These are phyloP conservation scores for Cryphonectria carpinicola DNA, from an alignment of 2,329 filamentous ascomycete species.

Conservation along the genomic window DNA sequence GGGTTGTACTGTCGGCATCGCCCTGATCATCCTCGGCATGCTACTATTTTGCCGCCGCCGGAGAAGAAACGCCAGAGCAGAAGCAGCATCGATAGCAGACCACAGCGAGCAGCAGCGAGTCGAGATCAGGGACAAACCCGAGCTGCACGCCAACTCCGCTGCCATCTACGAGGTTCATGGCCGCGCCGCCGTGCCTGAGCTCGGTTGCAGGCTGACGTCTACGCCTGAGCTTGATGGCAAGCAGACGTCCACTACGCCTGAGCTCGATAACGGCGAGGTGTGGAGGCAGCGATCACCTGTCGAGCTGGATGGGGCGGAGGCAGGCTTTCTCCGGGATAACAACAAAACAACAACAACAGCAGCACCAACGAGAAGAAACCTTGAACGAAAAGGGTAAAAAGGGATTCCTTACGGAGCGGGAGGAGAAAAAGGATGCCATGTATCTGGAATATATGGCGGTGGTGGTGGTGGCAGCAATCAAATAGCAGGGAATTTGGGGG, in stretches of 20 bases:
- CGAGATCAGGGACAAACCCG: not conserved
- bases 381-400: no score
- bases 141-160: not conserved
- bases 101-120: not conserved
- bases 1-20: not conserved
- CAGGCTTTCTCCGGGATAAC: no score
- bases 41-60: slow-evolving; percentile 1
- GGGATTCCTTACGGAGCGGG: no score
- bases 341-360: no score
- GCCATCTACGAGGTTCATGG: not conserved
- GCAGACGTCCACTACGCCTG: not conserved
- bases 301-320: not conserved
- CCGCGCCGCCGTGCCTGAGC: not conserved
- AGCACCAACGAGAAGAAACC: no score
- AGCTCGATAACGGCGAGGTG: not conserved
- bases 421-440: no score
- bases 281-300: not conserved
- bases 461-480: no score
- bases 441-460: no score
- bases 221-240: not conserved
- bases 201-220: not conserved
- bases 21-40: slow-evolving; percentile 4
- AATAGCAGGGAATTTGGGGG: no score
- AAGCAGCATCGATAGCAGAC: not conserved
- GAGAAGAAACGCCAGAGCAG: not conserved